Conservation (phyloP, 2,329 filamentous ascomycete species). For the Paraphoma sp. region DNA sequence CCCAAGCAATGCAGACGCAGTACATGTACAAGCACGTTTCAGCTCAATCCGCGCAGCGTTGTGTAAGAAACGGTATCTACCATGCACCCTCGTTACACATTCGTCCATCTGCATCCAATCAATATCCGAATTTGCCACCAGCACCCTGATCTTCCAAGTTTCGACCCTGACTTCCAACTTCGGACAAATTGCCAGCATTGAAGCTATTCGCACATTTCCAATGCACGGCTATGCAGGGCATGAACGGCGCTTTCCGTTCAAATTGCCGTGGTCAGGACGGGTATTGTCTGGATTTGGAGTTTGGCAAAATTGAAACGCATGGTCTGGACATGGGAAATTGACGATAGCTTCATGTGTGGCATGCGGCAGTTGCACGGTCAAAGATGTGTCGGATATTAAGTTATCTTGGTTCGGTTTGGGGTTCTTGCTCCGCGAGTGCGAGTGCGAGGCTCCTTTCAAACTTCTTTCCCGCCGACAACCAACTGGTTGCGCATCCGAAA, state of each 20-base stretch:
- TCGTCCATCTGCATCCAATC: too few relatives aligned
- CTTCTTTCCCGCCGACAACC: too few relatives aligned
- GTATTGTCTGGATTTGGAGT: neutral
- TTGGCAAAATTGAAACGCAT: neutral
- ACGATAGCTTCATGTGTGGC: neutral
- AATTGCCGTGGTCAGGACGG: neutral
- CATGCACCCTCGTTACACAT: too few relatives aligned
- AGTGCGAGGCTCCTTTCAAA: too few relatives aligned
- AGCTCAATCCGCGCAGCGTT: neutral
- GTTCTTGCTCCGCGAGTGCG: neutral
- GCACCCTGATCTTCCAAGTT: neutral
- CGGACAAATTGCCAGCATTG: neutral
- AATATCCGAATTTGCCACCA: neutral
- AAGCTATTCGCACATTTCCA: neutral
- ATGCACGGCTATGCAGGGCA: neutral
- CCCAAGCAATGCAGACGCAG: neutral
- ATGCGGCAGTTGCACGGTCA: neutral
- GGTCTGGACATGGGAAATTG: neutral
- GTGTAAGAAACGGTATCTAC: neutral
- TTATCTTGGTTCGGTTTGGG: neutral
- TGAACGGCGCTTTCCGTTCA: neutral
- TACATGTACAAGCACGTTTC: neutral
- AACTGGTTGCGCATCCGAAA: too few relatives aligned
- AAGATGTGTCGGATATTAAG: neutral
- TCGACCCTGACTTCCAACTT: neutral